Conservation (phyloP, 2,329 filamentous ascomycete genomes). For the Pseudopithomyces maydicus region DNA sequence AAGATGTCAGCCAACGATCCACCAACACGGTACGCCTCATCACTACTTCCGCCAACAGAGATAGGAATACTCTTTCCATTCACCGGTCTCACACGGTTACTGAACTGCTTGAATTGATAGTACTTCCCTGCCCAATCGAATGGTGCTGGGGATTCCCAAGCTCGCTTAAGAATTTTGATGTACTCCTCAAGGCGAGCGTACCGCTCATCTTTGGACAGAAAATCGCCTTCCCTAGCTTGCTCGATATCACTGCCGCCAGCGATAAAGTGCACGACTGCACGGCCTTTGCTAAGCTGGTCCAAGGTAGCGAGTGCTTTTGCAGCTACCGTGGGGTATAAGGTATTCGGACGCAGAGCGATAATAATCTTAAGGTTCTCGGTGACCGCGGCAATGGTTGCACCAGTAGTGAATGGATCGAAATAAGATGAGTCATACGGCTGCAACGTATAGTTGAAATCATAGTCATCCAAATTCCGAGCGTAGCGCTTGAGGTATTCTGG, state of each 20-base stretch:
- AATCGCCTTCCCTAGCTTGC: constrained; percentile 66
- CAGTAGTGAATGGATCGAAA: constrained; percentile 64
- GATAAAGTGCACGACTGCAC: constrained; percentile 67
- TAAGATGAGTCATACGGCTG: constrained; percentile 63
- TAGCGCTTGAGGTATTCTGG: constrained; percentile 63
- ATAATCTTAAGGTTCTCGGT: constrained; percentile 67
- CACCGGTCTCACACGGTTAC: constrained; percentile 58
- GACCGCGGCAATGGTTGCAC: constrained; percentile 61
- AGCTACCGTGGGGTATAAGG: constrained; percentile 65
- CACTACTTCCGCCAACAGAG: constrained; percentile 64
- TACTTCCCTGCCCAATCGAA: constrained; percentile 67
- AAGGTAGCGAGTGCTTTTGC: constrained; percentile 66
- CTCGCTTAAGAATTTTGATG: constrained; percentile 63
- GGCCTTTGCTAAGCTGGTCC: constrained; percentile 62
- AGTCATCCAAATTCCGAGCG: constrained; percentile 62
- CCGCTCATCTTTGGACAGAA: constrained; percentile 61
- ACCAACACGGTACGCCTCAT: constrained; percentile 64
- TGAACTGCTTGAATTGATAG: constrained; percentile 65
- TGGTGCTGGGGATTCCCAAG: constrained; percentile 61
- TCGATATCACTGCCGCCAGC: constrained; percentile 65
- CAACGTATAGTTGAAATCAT: constrained; percentile 66
- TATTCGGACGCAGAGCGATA: constrained; percentile 66
- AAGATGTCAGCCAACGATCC: constrained; percentile 66
- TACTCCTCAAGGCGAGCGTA: constrained; percentile 66
- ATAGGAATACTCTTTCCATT: constrained; percentile 60